A percentile compares a stretch with the other conserved stretches of the same genome.
Evolutionary conservation across 805 yeast species (phyloP).

Genomic region (Yarrowia osloensis): DNA sequence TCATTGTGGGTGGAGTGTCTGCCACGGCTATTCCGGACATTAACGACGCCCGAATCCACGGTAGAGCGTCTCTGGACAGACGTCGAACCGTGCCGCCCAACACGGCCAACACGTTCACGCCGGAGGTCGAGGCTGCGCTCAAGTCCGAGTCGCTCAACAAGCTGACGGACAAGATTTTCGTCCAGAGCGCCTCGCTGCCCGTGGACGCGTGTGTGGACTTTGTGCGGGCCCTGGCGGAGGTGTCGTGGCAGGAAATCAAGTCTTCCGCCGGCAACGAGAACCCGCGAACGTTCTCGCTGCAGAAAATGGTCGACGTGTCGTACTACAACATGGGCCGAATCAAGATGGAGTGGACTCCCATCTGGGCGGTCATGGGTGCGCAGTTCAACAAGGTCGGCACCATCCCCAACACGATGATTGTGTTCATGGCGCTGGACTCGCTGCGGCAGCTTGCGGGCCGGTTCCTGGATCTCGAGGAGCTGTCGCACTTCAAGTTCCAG

Average conservation of each 20-base stretch:
- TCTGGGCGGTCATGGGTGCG: conserved; percentile 92
- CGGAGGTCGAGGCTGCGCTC: conserved; percentile 42
- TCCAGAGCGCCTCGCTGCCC: conserved; percentile 73
- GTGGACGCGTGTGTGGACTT: conserved; percentile 87
- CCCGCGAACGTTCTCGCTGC: conserved; percentile 90
- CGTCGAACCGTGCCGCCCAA: conserved; percentile 32
- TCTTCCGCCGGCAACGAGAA: conserved; percentile 77
- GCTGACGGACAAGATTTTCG: conserved; percentile 82
- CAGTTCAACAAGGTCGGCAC: conserved; percentile 86
- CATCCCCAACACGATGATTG: conserved; percentile 71
- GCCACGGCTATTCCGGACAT: conserved; percentile 86
- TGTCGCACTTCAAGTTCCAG: conserved; percentile 94
- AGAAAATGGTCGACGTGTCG: conserved; percentile 95
- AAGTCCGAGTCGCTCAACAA: conserved; percentile 43
- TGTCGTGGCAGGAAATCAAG: conserved; percentile 87
- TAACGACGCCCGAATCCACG: conserved; percentile 60
- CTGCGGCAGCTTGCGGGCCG: conserved; percentile 89
- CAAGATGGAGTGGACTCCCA: conserved; percentile 92
- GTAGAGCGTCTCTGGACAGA: conserved; percentile 8
- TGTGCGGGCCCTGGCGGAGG: conserved; percentile 82
- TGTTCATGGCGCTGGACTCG: conserved; percentile 90
- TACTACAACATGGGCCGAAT: conserved; percentile 97
- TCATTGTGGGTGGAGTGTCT: conserved; percentile 83
- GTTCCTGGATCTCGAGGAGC: conserved; percentile 89
- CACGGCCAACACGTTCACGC: conserved; percentile 30